Percentiles rank a stretch among this genome's conserved stretches.
Evolutionary conservation across 1,139 yeast species (phyloP).

Genomic region (Blastobotrys aristatus): DNA sequence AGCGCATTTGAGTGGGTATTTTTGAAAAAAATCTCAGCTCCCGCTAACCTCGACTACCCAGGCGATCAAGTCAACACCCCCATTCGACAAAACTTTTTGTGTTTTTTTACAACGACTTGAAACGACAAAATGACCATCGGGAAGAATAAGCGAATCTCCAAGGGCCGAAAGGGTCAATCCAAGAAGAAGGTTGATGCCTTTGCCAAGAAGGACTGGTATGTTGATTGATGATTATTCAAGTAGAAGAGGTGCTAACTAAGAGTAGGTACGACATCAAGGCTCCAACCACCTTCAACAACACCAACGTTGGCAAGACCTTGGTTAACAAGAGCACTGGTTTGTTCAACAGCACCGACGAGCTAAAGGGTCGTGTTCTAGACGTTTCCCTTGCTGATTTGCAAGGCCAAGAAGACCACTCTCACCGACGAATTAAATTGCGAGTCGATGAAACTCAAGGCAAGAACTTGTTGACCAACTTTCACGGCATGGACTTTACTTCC

Average conservation of each 20-base stretch:
- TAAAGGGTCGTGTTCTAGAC: constrained; percentile 87
- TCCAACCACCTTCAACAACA: constrained; percentile 89
- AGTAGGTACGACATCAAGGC: constrained; percentile 79
- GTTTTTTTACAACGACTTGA: no score
- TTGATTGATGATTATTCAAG: background rate
- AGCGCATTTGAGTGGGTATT: no score
- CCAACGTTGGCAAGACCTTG: constrained; percentile 90
- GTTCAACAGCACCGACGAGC: constrained; percentile 84
- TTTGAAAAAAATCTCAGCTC: no score
- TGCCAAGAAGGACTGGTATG: constrained; percentile 84
- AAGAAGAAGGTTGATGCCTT: constrained; percentile 94
- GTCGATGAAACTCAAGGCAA: constrained; percentile 92
- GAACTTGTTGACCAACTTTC: constrained; percentile 91
- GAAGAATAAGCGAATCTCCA: constrained; percentile 93
- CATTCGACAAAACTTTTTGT: no score
- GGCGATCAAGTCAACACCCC: no score
- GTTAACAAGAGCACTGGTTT: constrained; percentile 93
- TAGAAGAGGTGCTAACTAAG: no score
- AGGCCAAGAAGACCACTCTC: constrained; percentile 89
- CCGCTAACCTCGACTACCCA: no score
- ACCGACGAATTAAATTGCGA: constrained; percentile 85
- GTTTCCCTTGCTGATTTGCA: constrained; percentile 85
- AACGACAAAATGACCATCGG: constrained; percentile 73
- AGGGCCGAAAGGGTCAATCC: constrained; percentile 95
- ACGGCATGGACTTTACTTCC: constrained; percentile 87